Conservation (phyloP, 2,329 filamentous ascomycete species). For the Dothistroma septosporum region DNA sequence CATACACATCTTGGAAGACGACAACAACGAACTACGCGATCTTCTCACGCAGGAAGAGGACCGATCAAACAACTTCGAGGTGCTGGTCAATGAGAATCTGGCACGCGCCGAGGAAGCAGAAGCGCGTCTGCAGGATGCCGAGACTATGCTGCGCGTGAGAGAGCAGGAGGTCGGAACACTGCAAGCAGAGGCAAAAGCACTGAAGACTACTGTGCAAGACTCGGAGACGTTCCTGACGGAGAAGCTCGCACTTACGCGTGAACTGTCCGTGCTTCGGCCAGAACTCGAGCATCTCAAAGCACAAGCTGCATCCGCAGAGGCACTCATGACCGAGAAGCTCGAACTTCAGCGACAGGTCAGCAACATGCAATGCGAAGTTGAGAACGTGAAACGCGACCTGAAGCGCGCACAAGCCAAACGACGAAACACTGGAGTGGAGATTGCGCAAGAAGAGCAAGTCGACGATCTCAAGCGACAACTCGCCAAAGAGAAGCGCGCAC, state of each 20-base stretch:
- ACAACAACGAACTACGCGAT: conserved; percentile 65
- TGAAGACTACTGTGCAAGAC: conserved; percentile 64
- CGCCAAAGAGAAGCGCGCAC: conserved; percentile 43
- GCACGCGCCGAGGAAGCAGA: conserved; percentile 47
- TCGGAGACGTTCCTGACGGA: conserved; percentile 66
- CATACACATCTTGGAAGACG: conserved; percentile 67
- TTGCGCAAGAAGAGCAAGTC: conserved; percentile 39
- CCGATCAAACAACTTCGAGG: conserved; percentile 54
- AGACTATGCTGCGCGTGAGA: conserved; percentile 50
- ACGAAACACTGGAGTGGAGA: conserved; percentile 48
- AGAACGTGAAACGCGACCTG: conserved; percentile 70
- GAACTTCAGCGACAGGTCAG: conserved; percentile 73
- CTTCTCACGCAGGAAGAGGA: conserved; percentile 59
- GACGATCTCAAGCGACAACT: conserved; percentile 47
- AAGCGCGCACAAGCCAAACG: conserved; percentile 54
- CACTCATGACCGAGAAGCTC: conserved; percentile 71
- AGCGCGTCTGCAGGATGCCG: conserved; percentile 41
- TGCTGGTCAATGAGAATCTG: conserved; percentile 47
- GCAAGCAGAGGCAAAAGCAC: conserved; percentile 66
- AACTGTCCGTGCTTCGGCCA: conserved; percentile 55
- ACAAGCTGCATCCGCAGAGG: conserved; percentile 59
- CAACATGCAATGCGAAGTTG: conserved; percentile 73
- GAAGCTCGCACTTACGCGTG: conserved; percentile 58
- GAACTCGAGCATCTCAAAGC: conserved; percentile 60
- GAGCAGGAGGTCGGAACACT: conserved; percentile 54